Evolutionary conservation across 2,329 filamentous ascomycete genomes (phyloP), one percentile per base, ranked within the genome.

Genomic region (Harringtonia lauricola): DNA sequence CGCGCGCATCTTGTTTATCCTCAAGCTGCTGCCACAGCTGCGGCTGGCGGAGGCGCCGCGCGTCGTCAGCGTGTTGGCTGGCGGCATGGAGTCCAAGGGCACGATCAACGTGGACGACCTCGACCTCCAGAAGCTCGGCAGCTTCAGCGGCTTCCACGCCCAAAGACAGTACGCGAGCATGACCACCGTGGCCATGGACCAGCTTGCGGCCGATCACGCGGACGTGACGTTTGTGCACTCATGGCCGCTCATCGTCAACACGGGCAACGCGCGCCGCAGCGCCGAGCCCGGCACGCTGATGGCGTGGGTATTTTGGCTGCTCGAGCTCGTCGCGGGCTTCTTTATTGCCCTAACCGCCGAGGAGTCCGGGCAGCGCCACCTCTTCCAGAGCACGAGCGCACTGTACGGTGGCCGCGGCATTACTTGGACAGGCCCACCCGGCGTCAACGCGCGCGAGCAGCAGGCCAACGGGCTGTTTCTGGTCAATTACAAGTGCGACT

Each of bases 21-120:
- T 53, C 13, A 54, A 59, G 21, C 59, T 71, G 4, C 60, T 70
- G 8, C 65, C 68, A 0, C 55, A 65, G 0, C 56, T 72, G 1
- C 26, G 30, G 12, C 17, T 46, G 26, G 45, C 62, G 0, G 52
- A 60, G 36, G 47, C 47, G 36, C 45, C 54, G 15, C 51, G 57
- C 33, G 61, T 66, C 29, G 43, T 66, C 47, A 60, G 54, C 47
- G 56, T 66, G 19, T 39, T 59, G 15, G 53, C 43, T 1, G 62
- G 58, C n/a, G 62, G 63, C 4, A 3, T 59, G 30, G 62, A 64
- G 47, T 34, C 43, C 4, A 38, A 42, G 1, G 43, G n/a, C n/a
- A n/a, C 8, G 5, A 40, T 64, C 45, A 44, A 60, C 39, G 8
- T 60, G 24, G 56, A 64, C 42, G 62, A 65, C 48, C 17, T 63